phyloP scores from a whole-genome alignment of 805 yeast species.

The Lachancea kluyveri region DNA sequence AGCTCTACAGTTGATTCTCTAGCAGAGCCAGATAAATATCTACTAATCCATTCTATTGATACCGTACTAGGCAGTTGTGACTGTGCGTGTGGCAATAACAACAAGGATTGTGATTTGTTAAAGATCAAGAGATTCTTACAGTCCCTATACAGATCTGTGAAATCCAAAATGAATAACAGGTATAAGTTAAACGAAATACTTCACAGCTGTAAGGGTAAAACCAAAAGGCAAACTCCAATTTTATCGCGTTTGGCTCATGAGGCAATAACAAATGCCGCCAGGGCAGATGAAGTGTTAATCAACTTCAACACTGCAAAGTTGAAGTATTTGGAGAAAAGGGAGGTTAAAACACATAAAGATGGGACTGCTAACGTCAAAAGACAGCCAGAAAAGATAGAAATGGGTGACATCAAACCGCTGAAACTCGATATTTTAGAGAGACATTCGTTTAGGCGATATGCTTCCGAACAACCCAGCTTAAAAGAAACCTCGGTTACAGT shows the following conservation, averaged over 20 bases:
- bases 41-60: constrained; percentile 55
- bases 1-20: constrained; percentile 47
- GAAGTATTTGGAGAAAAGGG: constrained; percentile 4
- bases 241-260: constrained; percentile 12
- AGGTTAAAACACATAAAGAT: constrained; percentile 1
- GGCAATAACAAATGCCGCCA: constrained; percentile 16
- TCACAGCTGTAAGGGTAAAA: constrained; percentile 21
- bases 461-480: no score
- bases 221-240: constrained; percentile 25
- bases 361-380: not conserved
- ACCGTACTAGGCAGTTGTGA: constrained; percentile 55
- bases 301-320: constrained; percentile 10
- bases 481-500: constrained; percentile 1
- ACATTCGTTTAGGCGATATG: not conserved
- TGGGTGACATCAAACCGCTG: constrained; percentile 1
- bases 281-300: constrained; percentile 13
- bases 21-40: constrained; percentile 45
- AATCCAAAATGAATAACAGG: constrained; percentile 32
- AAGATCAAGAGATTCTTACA: constrained; percentile 60
- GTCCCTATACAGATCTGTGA: constrained; percentile 51
- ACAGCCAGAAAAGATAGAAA: not conserved
- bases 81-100: constrained; percentile 44
- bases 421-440: constrained; percentile 4
- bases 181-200: constrained; percentile 35
- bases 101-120: constrained; percentile 47